Conservation (phyloP, 208 protist species). For the Tritrichomonas foetus region DNA sequence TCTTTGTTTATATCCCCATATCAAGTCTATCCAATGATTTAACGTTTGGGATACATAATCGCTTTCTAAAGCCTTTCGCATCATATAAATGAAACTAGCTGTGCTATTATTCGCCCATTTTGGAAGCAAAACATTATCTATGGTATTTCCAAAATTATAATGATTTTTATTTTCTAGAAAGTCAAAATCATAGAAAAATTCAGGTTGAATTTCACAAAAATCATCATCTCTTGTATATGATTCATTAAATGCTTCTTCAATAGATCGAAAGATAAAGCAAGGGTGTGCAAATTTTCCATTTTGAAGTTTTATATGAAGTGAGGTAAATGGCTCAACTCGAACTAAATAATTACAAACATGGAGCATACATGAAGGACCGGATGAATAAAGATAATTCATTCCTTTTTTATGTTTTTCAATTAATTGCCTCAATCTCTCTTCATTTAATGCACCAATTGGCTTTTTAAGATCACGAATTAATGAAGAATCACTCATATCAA, state of each 20-base stretch:
- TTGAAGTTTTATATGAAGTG: background rate
- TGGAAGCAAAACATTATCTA: background rate
- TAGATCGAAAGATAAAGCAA: background rate
- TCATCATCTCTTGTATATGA: background rate
- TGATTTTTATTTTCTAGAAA: constrained; percentile 57
- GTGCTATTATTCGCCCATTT: background rate
- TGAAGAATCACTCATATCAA: background rate
- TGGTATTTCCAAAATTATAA: constrained; percentile 49
- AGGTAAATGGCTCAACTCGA: background rate
- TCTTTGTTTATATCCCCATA: background rate
- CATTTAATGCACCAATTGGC: background rate
- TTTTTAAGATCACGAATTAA: background rate
- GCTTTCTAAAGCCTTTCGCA: background rate
- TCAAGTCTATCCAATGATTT: background rate
- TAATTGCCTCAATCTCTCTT: background rate
- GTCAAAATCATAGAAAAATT: constrained; percentile 62
- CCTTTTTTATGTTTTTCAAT: too few species aligned
- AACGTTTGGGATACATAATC: background rate
- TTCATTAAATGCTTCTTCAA: background rate
- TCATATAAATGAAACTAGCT: constrained; percentile 43
- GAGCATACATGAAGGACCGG: too few species aligned
- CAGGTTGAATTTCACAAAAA: constrained; percentile 56
- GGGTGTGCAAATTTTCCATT: background rate
- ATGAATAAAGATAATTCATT: too few species aligned
- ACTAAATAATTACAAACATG: background rate